Evolutionary conservation across 1,284 basidiomycete genomes (phyloP).

Genomic region (Papiliotrema nemorosa): DNA sequence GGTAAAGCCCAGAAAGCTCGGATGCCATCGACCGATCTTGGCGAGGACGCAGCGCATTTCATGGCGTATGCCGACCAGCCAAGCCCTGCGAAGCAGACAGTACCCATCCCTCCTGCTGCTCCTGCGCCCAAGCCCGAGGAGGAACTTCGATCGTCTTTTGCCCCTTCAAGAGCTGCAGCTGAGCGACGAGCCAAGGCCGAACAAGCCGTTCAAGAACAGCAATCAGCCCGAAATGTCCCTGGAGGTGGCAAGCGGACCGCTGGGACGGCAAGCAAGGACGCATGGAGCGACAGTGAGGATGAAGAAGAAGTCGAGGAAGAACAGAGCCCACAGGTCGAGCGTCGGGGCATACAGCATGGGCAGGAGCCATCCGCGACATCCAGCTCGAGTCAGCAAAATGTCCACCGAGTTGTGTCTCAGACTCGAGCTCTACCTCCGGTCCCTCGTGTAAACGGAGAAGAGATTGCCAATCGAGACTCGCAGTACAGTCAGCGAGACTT

Average conservation of each 20-base stretch:
- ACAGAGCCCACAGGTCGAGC: neutral
- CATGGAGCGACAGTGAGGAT: slow-evolving; percentile 52
- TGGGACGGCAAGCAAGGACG: neutral
- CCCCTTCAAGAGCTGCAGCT: slow-evolving; percentile 71
- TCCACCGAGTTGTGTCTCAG: slow-evolving; percentile 3
- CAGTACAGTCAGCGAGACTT: neutral
- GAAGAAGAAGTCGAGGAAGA: slow-evolving; percentile 55
- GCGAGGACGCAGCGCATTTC: slow-evolving; percentile 38
- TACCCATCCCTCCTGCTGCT: slow-evolving; percentile 12
- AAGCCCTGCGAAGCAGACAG: slow-evolving; percentile 18
- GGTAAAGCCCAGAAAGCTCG: neutral
- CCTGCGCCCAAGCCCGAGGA: slow-evolving; percentile 8
- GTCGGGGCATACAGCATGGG: neutral
- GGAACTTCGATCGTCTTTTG: slow-evolving; percentile 71
- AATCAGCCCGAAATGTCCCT: slow-evolving; percentile 58
- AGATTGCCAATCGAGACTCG: neutral
- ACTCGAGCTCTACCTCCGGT: slow-evolving; percentile 25
- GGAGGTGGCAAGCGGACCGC: slow-evolving; percentile 32
- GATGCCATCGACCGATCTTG: slow-evolving; percentile 16
- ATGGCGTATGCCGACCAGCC: slow-evolving; percentile 39
- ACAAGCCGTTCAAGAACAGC: slow-evolving; percentile 61
- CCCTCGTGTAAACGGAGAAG: slow-evolving; percentile 6
- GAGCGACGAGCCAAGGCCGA: slow-evolving; percentile 77
- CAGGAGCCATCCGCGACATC: neutral
- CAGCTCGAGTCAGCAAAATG: neutral